Evolutionary conservation across 305 asterid species (phyloP), one percentile per base, ranked within the genome.

Genomic region (Withania somnifera): DNA sequence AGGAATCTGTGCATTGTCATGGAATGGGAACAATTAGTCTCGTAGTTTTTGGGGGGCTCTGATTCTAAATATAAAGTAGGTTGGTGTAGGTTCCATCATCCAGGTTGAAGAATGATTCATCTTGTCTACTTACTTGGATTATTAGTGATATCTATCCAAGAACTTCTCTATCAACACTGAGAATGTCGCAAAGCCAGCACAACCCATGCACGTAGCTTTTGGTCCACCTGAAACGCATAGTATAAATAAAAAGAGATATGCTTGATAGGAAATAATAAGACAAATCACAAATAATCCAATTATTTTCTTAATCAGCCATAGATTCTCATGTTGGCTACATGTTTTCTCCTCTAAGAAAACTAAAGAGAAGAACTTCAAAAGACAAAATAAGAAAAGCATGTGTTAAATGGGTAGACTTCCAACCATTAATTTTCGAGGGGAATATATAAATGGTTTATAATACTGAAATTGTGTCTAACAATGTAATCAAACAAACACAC

Each of bases 121-220:
- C 38, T 50, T 50, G 80, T 17, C 45, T 15, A 13, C 22, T 60
- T 20, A 11, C 54, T 45, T 22, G 58, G 15, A 14, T 80, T 63
- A 14, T 80, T 63, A 80, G 52, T 80, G 60, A 26, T 42, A 28
- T 24, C 93, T 87, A 77, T 92, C 96, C 52, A 92, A 67, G 86
- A 92, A 90, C 89, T 92, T 92, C 91, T 92, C 97, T 64, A 92
- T 92, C 83, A 89, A 89, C 5, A 92, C 94, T 0, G 97, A 92
- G 85, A 92, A 92, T 53, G 97, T 93, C 73, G 94, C 95, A 78
- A 92, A 92, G 34, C 95, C 97, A 69, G 93, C 98, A 82, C 99
- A 95, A n/a, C 98, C 99, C 50, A 56, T 86, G 66, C 99, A 95
- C 20, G 99, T 93, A 56, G 99, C 98, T 89, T 92, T 86, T 38